Conservation (phyloP, 73 alveolate genomes). For the Stentor coeruleus region DNA sequence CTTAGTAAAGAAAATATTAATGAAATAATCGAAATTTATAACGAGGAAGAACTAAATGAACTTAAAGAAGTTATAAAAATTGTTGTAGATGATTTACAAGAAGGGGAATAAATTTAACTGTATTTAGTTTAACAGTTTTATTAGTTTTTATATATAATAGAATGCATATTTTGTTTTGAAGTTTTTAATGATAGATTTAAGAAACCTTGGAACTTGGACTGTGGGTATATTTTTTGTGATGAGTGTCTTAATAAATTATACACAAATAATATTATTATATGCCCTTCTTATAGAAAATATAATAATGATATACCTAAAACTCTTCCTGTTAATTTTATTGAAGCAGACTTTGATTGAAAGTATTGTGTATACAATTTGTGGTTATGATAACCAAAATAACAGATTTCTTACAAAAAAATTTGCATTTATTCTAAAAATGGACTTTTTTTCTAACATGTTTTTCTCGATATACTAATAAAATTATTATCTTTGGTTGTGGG, state of each 20-base stretch:
- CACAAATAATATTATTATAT: not conserved
- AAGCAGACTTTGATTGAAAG: not conserved
- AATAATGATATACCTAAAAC: not conserved
- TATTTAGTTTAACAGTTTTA: too few relatives aligned
- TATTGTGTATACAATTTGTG: too few relatives aligned
- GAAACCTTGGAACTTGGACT: conserved; percentile 7
- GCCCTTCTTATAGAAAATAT: conserved; percentile 13
- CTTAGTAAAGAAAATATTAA: not conserved
- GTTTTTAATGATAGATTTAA: not conserved
- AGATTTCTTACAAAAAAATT: too few relatives aligned
- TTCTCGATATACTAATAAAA: too few relatives aligned
- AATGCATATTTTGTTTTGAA: conserved; percentile 16
- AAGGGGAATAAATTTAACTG: too few relatives aligned
- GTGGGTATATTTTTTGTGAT: conserved; percentile 22
- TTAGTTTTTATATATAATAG: too few relatives aligned
- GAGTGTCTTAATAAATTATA: not conserved
- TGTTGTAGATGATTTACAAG: not conserved
- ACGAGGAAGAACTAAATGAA: not conserved
- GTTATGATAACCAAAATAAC: too few relatives aligned
- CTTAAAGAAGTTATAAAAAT: not conserved
- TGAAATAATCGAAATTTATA: not conserved
- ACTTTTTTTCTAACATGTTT: too few relatives aligned
- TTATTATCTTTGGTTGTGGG: too few relatives aligned
- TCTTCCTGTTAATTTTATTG: conserved; percentile 11
- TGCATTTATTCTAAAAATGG: too few relatives aligned